Evolutionary conservation across 75 land plant genomes (phyloP).

Genomic region (Selaginella tamariscina): DNA sequence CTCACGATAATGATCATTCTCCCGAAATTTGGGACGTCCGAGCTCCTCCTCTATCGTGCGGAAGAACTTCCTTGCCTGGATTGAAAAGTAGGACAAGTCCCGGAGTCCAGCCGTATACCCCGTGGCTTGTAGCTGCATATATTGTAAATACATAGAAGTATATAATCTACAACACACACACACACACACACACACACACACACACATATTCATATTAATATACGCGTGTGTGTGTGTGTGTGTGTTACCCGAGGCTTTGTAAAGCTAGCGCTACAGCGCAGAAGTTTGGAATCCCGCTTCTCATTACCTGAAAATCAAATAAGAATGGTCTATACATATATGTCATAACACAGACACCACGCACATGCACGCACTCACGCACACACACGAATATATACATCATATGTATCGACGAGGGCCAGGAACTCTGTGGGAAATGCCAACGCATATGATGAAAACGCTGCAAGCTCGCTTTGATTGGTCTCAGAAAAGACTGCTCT

Average conservation of each 20-base stretch:
- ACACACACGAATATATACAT: neutral
- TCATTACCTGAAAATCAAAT: constrained; percentile 2
- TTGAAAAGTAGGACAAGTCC: constrained; percentile 6
- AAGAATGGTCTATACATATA: no score
- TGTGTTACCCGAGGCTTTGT: neutral
- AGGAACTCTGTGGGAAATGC: constrained; percentile 10
- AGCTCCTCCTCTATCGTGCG: neutral
- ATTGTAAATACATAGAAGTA: neutral
- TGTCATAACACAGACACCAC: no score
- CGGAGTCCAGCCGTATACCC: neutral
- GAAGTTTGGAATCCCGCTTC: constrained; percentile 8
- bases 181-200: neutral
- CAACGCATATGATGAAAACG: constrained; percentile 11
- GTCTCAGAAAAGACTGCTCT: constrained; percentile 6
- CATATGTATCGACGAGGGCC: constrained; percentile 12
- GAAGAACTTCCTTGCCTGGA: constrained; percentile 1
- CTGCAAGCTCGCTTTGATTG: constrained; percentile 12
- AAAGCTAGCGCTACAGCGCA: constrained; percentile 5
- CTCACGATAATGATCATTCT: constrained; percentile 4
- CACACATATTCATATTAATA: no score
- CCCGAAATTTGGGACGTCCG: neutral
- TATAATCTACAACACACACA: neutral
- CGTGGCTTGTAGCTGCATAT: neutral
- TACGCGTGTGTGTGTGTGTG: no score
- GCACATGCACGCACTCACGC: no score